These are phyloP conservation scores for Aegilops umbellulata DNA, from an alignment of 176 grass and related monocot genomes.

Conservation along the genomic window DNA sequence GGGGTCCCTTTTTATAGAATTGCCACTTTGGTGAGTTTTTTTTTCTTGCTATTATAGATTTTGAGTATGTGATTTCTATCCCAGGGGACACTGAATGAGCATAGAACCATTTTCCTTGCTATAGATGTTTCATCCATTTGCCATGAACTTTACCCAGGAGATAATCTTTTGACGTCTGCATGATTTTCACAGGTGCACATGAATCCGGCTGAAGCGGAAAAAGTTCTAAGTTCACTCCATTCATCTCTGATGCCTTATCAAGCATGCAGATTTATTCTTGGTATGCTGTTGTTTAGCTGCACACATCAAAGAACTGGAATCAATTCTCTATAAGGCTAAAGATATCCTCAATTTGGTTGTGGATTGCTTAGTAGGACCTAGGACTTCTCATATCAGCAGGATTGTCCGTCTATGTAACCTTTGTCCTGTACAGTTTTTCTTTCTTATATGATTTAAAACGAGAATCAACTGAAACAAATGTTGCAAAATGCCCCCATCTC, in stretches of 20 bases:
- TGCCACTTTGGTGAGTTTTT: neutral
- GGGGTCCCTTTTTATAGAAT: neutral
- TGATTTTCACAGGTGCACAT: constrained; percentile 75
- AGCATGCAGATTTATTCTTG: constrained; percentile 88
- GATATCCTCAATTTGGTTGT: neutral
- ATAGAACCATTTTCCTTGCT: neutral
- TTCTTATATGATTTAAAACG: neutral
- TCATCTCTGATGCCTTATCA: constrained; percentile 90
- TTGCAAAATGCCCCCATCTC: neutral
- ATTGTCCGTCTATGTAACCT: neutral
- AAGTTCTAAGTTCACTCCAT: constrained; percentile 66
- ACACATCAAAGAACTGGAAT: neutral
- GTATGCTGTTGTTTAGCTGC: constrained; percentile 48
- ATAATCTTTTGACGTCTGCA: neutral
- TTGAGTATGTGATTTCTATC: neutral
- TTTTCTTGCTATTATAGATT: neutral
- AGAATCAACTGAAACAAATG: neutral
- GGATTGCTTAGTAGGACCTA: neutral
- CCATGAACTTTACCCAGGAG: neutral
- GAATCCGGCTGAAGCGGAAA: constrained; percentile 88
- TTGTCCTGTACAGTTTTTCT: neutral
- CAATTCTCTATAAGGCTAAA: constrained; percentile 2
- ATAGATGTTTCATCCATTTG: constrained; percentile 13
- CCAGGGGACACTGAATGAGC: neutral
- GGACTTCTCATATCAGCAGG: neutral